Evolutionary conservation across 257 asterid genomes (phyloP).

Genomic region (Solanum neorickii): DNA sequence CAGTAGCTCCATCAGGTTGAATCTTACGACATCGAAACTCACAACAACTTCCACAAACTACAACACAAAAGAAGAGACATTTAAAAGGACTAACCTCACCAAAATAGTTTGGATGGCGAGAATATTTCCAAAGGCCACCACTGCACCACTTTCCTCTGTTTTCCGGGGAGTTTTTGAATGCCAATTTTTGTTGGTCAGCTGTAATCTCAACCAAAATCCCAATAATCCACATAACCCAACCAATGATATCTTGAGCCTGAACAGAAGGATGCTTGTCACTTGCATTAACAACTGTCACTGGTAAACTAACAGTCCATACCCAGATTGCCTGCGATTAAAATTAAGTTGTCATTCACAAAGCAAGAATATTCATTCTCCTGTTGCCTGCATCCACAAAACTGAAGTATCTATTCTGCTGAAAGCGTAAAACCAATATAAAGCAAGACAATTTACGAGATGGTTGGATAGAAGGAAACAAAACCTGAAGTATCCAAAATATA

Average conservation of each 20-base stretch:
- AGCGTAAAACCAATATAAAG: background rate
- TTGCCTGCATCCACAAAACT: slow-evolving; percentile 34
- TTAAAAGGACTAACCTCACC: slow-evolving; percentile 61
- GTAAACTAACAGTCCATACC: slow-evolving; percentile 99
- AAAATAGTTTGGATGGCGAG: slow-evolving; percentile 97
- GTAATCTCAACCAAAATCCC: slow-evolving; percentile 68
- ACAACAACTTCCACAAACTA: background rate
- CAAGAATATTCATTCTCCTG: background rate
- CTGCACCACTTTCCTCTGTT: slow-evolving; percentile 86
- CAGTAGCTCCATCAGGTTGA: background rate
- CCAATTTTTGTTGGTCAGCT: slow-evolving; percentile 82
- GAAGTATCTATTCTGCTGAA: background rate
- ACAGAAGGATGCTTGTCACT: slow-evolving; percentile 54
- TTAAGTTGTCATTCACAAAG: background rate
- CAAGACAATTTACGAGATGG: background rate
- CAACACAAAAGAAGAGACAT: background rate
- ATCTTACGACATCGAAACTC: background rate
- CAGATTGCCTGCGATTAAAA: slow-evolving; percentile 60
- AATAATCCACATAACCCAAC: slow-evolving; percentile 72
- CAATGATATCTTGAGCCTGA: slow-evolving; percentile 56
- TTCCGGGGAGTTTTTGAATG: slow-evolving; percentile 53
- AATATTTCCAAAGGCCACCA: slow-evolving; percentile 78
- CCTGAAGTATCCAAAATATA: slow-evolving; percentile 85
- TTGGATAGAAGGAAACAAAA: slow-evolving; percentile 2
- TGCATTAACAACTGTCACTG: slow-evolving; percentile 84